phyloP scores from a whole-genome alignment of 2,329 filamentous ascomycete genomes.

The Blumeria hordei region DNA sequence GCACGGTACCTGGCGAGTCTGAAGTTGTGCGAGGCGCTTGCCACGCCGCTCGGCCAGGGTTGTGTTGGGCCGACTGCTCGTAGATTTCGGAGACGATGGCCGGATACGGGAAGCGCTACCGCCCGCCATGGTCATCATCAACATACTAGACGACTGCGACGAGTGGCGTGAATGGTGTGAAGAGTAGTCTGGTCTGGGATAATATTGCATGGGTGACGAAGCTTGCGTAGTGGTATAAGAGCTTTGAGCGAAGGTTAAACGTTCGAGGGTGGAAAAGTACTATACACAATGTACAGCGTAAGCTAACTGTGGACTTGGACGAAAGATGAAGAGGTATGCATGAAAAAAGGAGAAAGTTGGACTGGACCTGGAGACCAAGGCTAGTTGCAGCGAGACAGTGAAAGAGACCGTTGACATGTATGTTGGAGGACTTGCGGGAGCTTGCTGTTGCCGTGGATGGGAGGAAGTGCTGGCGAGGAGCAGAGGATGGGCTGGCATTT shows the following conservation, averaged over 20 bases:
- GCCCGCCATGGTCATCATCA: not conserved
- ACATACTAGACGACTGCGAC: conserved; percentile 2
- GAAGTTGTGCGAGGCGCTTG: not conserved
- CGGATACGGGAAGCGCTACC: not conserved
- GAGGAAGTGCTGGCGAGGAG: not conserved
- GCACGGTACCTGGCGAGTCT: not conserved
- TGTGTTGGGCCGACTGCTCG: not conserved
- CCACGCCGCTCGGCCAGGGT: not conserved
- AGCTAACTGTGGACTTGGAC: not conserved
- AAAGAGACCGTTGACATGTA: not conserved
- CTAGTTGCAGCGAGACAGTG: not conserved
- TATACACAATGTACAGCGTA: conserved; percentile 15
- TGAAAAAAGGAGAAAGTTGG: not conserved
- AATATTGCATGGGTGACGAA: not conserved
- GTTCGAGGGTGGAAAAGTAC: conserved; percentile 53
- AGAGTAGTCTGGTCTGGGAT: conserved; percentile 9
- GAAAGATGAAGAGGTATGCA: not conserved
- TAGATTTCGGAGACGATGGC: not conserved
- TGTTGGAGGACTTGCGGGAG: not conserved
- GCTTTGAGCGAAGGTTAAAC: conserved; percentile 37
- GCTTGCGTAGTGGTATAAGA: conserved; percentile 15
- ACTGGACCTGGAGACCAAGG: not conserved
- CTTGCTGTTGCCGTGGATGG: not conserved
- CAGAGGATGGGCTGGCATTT: not conserved
- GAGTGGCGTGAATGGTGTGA: conserved; percentile 8